A percentile compares a stretch with the other conserved stretches of the same genome.
phyloP scores from a whole-genome alignment of 2,329 filamentous ascomycete genomes.

The Bisporella sp. region DNA sequence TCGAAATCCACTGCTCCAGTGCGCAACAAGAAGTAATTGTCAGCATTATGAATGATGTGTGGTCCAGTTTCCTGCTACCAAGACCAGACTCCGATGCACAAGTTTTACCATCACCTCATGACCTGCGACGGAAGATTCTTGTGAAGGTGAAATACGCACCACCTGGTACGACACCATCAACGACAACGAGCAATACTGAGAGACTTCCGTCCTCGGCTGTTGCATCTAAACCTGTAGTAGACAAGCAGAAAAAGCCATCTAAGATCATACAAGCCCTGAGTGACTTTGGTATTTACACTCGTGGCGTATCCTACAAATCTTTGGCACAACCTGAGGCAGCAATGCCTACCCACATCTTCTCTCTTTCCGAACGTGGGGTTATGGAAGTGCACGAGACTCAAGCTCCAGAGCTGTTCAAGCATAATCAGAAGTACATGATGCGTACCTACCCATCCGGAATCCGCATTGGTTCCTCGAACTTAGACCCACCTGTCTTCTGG shows the following conservation, averaged over 20 bases:
- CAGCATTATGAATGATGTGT: constrained; percentile 85
- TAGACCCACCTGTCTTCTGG: constrained; percentile 83
- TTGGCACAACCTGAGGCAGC: constrained; percentile 59
- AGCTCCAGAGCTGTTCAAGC: constrained; percentile 59
- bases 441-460: constrained; percentile 81
- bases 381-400: constrained; percentile 51
- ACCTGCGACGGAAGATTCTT: constrained; percentile 72
- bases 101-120: constrained; percentile 47
- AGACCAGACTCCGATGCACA: constrained; percentile 29
- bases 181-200: not conserved
- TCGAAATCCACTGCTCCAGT: constrained; percentile 79
- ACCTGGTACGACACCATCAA: constrained; percentile 5
- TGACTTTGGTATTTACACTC: constrained; percentile 75
- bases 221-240: constrained; percentile 16
- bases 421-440: constrained; percentile 80
- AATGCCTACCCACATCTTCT: constrained; percentile 61
- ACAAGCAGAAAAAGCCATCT: constrained; percentile 29
- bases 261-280: constrained; percentile 64
- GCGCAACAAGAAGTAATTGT: constrained; percentile 91
- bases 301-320: constrained; percentile 72
- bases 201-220: constrained; percentile 11
- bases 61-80: constrained; percentile 68
- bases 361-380: constrained; percentile 56
- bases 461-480: constrained; percentile 76
- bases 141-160: constrained; percentile 65